phyloP scores from a whole-genome alignment of 305 asterid genomes.

The Solanum aculeatissimum region DNA sequence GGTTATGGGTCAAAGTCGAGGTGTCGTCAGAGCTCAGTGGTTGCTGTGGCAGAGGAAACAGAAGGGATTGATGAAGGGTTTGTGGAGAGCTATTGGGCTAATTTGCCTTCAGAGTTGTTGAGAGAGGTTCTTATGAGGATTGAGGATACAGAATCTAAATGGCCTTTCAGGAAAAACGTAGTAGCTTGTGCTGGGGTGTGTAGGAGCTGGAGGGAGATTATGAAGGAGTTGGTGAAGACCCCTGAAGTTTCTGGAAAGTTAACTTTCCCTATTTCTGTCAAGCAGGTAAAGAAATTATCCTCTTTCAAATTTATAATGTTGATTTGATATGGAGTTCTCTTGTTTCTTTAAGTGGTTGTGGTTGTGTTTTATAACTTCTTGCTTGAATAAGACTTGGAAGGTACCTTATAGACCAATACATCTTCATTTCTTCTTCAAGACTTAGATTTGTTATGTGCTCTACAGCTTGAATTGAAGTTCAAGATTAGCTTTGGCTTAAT shows the following conservation, averaged over 20 bases:
- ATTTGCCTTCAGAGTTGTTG: slow-evolving; percentile 61
- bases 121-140: slow-evolving; percentile 63
- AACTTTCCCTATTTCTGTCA: slow-evolving; percentile 75
- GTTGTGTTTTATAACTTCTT: not conserved
- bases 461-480: not conserved
- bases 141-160: slow-evolving; percentile 56
- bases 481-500: not conserved
- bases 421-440: not conserved
- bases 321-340: not conserved
- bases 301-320: not conserved
- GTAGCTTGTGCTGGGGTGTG: slow-evolving; percentile 94
- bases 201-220: slow-evolving; percentile 71
- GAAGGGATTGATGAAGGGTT: slow-evolving; percentile 10
- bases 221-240: slow-evolving; percentile 57
- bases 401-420: not conserved
- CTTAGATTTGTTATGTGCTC: not conserved
- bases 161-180: slow-evolving; percentile 76
- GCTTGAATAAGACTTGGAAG: not conserved
- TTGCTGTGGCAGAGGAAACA: slow-evolving; percentile 34
- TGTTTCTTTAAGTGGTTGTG: not conserved
- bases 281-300: slow-evolving; percentile 42
- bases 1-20: slow-evolving; percentile 25
- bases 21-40: slow-evolving; percentile 59
- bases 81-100: slow-evolving; percentile 45
- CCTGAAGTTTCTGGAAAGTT: slow-evolving; percentile 68